Evolutionary conservation across 2,329 filamentous ascomycete species (phyloP).

Genomic region (Aspergillus texensis): DNA sequence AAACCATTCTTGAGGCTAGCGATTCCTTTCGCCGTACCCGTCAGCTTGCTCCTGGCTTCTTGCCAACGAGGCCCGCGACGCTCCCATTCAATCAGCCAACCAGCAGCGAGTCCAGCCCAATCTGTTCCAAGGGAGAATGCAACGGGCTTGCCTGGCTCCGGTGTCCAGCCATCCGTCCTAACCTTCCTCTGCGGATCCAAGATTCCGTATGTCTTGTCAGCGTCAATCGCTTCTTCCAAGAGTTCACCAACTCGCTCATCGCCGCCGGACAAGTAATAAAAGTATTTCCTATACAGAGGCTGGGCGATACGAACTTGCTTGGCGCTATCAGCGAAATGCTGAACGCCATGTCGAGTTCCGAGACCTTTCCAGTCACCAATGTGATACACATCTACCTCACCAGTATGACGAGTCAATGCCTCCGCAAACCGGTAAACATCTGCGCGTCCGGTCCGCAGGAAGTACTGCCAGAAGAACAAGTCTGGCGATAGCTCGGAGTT

Average conservation of each 20-base stretch:
- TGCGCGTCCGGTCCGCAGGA: conserved; percentile 60
- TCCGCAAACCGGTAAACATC: conserved; percentile 64
- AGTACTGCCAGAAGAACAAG: conserved; percentile 65
- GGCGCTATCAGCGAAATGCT: conserved; percentile 63
- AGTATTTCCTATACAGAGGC: conserved; percentile 59
- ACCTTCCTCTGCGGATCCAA: conserved; percentile 64
- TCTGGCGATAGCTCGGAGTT: conserved; percentile 66
- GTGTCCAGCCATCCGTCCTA: conserved; percentile 54
- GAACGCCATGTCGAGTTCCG: conserved; percentile 64
- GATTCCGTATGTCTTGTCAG: conserved; percentile 55
- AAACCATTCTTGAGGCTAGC: conserved; percentile 61
- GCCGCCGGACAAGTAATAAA: conserved; percentile 59
- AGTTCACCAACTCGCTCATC: conserved; percentile 61
- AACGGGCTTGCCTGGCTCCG: conserved; percentile 46
- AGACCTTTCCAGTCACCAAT: conserved; percentile 60
- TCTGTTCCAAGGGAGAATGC: conserved; percentile 61
- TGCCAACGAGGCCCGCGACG: conserved; percentile 57
- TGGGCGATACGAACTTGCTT: conserved; percentile 66
- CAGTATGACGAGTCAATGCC: conserved; percentile 60
- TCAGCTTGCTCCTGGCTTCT: conserved; percentile 55
- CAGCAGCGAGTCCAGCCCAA: conserved; percentile 59
- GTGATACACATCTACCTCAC: conserved; percentile 66
- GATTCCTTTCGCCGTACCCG: conserved; percentile 54
- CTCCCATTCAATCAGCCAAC: conserved; percentile 65
- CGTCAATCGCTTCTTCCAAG: conserved; percentile 55